Conservation (phyloP, 306 rosid species). For the Cucurbita maxima region DNA sequence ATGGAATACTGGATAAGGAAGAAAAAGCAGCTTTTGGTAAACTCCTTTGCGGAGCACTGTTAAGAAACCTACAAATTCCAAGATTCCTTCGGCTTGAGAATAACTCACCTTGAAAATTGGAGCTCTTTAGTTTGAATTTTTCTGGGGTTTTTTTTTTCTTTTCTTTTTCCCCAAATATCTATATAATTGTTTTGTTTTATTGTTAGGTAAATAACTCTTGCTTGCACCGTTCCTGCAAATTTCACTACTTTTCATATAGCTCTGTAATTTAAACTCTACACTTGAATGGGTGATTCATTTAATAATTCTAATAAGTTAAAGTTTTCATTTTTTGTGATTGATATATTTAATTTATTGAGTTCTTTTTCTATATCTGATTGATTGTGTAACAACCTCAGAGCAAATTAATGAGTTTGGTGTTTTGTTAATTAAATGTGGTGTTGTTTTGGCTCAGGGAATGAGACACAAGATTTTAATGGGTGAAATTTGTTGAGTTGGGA, state of each 20-base stretch:
- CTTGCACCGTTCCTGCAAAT: background rate
- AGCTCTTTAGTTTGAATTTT: background rate
- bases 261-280: no score
- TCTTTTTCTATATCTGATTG: background rate
- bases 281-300: no score
- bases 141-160: background rate
- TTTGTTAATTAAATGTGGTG: no score
- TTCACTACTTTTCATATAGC: background rate
- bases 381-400: background rate
- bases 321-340: no score
- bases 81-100: background rate
- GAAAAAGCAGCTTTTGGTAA: background rate
- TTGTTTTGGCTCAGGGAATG: background rate
- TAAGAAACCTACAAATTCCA: background rate
- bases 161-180: background rate
- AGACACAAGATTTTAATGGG: no score
- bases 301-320: background rate
- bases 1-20: background rate
- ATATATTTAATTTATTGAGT: background rate
- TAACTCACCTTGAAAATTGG: background rate
- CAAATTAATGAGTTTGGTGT: no score
- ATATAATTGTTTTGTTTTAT: background rate
- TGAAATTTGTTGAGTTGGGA: no score
- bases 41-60: background rate
- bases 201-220: background rate